These are phyloP conservation scores for Podospora appendiculata DNA, from an alignment of 495 filamentous ascomycete genomes.

Conservation along the genomic window DNA sequence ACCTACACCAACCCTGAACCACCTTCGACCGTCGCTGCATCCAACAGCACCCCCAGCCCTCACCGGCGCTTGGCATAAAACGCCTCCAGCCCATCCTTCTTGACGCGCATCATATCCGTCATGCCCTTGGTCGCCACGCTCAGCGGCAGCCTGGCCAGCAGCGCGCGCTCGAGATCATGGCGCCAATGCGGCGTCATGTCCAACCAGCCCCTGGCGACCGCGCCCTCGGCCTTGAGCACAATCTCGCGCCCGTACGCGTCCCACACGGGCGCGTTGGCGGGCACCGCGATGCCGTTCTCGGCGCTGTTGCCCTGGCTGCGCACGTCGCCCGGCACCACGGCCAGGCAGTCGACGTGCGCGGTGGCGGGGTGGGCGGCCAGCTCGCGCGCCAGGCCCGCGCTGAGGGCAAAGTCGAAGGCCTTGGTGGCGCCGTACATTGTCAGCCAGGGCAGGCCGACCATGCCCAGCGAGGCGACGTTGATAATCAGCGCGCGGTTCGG, in stretches of 20 bases:
- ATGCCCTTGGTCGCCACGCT: no score
- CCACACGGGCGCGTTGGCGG: conserved; percentile 3
- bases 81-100: no score
- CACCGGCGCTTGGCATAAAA: no score
- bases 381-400: conserved; percentile 13
- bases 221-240: conserved; percentile 6
- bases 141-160: no score
- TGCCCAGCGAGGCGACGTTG: conserved; percentile 20
- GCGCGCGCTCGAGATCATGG: conserved; percentile 1
- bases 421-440: conserved; percentile 21
- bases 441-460: conserved; percentile 21
- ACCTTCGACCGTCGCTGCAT: no score
- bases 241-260: conserved; percentile 9
- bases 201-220: conserved; percentile 7
- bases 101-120: no score
- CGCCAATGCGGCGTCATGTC: conserved; percentile 11
- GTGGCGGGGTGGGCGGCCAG: conserved; percentile 12
- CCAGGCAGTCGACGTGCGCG: conserved; percentile 12
- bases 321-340: conserved; percentile 15
- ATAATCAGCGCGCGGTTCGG: conserved; percentile 13
- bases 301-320: conserved; percentile 11
- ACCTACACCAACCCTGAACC: no score
- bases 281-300: background rate
- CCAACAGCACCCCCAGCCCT: no score
- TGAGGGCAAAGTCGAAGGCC: conserved; percentile 21